A percentile compares a stretch with the other conserved stretches of the same genome.
phyloP scores from a whole-genome alignment of 148 eudicot species.

The Talinum fruticosum region DNA sequence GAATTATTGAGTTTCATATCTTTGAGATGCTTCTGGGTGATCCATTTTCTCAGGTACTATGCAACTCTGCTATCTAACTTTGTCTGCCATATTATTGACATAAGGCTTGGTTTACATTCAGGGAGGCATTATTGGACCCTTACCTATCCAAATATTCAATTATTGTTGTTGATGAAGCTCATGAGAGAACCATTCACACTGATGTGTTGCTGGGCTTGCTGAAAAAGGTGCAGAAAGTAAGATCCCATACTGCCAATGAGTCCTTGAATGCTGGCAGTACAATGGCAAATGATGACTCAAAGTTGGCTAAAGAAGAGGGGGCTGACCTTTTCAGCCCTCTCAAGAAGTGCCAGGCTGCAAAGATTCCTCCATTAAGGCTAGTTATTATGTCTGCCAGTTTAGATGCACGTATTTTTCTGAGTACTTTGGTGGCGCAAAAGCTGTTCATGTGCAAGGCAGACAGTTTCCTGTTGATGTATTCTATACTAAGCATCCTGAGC shows the following conservation, averaged over 20 bases:
- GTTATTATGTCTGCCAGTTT: slow-evolving; percentile 98
- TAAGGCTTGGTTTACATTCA: slow-evolving; percentile 35
- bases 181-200: slow-evolving; percentile 96
- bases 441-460: slow-evolving; percentile 89
- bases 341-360: slow-evolving; percentile 40
- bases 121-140: slow-evolving; percentile 96
- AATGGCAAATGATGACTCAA: slow-evolving; percentile 29
- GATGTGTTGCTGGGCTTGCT: slow-evolving; percentile 92
- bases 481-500: slow-evolving; percentile 68
- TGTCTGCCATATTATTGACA: slow-evolving; percentile 17
- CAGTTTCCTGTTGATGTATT: slow-evolving; percentile 89
- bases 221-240: slow-evolving; percentile 72
- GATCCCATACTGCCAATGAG: slow-evolving; percentile 40
- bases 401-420: slow-evolving; percentile 81
- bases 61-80: neutral
- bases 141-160: slow-evolving; percentile 82
- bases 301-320: slow-evolving; percentile 34
- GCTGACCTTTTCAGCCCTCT: slow-evolving; percentile 25
- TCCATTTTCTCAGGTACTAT: neutral
- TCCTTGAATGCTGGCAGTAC: slow-evolving; percentile 23
- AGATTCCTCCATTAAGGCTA: slow-evolving; percentile 64
- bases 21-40: neutral
- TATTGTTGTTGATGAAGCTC: slow-evolving; percentile 92
- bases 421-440: slow-evolving; percentile 82
- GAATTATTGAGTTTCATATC: neutral